These are phyloP conservation scores for Alternaria sp. DNA, from an alignment of 2,329 filamentous ascomycete species.

Conservation along the genomic window DNA sequence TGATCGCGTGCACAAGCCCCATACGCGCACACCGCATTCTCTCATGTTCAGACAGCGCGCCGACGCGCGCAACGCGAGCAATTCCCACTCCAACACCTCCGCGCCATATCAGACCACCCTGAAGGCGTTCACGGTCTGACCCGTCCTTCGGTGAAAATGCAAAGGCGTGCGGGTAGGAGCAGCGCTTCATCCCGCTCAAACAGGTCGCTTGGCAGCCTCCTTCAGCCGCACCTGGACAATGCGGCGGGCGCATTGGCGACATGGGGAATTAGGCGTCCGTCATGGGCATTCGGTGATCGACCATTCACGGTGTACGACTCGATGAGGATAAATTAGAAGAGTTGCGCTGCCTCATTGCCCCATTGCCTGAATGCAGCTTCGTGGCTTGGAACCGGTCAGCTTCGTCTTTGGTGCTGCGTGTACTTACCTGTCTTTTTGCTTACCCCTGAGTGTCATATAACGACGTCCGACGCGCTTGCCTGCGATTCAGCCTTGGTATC, in stretches of 20 bases:
- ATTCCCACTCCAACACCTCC: background rate
- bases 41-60: background rate
- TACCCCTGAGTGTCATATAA: conserved; percentile 6
- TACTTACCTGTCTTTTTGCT: conserved; percentile 7
- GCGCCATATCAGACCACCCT: background rate
- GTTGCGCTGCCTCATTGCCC: background rate
- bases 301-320: conserved; percentile 10
- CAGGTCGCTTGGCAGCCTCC: conserved; percentile 13
- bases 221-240: conserved; percentile 17
- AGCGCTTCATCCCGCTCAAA: conserved; percentile 10
- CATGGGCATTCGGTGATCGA: conserved; percentile 2
- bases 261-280: conserved; percentile 2
- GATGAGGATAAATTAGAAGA: background rate
- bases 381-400: background rate
- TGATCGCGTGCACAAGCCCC: background rate
- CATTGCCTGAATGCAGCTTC: background rate
- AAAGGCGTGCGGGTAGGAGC: background rate
- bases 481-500: conserved; percentile 5
- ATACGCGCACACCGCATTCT: background rate
- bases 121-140: background rate
- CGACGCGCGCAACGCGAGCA: background rate
- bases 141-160: background rate
- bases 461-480: background rate
- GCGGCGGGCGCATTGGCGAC: conserved; percentile 10
- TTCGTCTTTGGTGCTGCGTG: background rate